A percentile compares a stretch with the other conserved stretches of the same genome.
phyloP scores from a whole-genome alignment of 75 land plant genomes.

The Adiantum capillusveneris region DNA sequence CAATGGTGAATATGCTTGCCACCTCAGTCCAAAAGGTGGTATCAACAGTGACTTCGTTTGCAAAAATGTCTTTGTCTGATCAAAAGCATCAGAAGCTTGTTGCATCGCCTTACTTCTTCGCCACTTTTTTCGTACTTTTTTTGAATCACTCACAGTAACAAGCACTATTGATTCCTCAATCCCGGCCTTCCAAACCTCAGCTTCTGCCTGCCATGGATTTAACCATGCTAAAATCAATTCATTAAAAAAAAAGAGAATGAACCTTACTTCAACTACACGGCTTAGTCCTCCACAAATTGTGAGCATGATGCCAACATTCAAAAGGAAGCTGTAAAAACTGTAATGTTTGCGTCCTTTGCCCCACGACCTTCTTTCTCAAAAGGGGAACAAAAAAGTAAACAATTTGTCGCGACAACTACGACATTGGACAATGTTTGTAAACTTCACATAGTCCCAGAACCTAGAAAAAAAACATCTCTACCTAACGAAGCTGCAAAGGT shows the following conservation, averaged over 20 bases:
- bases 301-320: too few species aligned
- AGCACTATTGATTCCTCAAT: neutral
- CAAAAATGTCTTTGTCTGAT: neutral
- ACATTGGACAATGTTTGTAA: too few species aligned
- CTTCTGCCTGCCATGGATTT: slow-evolving; percentile 1
- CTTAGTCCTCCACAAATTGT: too few species aligned
- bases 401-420: too few species aligned
- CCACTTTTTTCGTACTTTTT: neutral
- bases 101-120: neutral
- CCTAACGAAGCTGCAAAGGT: too few species aligned
- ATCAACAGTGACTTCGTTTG: neutral
- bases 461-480: too few species aligned
- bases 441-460: too few species aligned
- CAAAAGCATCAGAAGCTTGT: neutral
- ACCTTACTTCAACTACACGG: neutral
- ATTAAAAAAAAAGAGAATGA: neutral
- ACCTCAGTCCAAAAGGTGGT: slow-evolving; percentile 1
- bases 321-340: too few species aligned
- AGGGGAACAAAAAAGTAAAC: too few species aligned
- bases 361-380: too few species aligned
- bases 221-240: neutral
- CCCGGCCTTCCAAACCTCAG: slow-evolving; percentile 8
- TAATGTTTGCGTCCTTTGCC: too few species aligned
- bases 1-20: neutral
- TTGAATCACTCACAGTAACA: neutral